Evolutionary conservation across 2,329 filamentous ascomycete species (phyloP).

Genomic region (Exophiala viscosa): DNA sequence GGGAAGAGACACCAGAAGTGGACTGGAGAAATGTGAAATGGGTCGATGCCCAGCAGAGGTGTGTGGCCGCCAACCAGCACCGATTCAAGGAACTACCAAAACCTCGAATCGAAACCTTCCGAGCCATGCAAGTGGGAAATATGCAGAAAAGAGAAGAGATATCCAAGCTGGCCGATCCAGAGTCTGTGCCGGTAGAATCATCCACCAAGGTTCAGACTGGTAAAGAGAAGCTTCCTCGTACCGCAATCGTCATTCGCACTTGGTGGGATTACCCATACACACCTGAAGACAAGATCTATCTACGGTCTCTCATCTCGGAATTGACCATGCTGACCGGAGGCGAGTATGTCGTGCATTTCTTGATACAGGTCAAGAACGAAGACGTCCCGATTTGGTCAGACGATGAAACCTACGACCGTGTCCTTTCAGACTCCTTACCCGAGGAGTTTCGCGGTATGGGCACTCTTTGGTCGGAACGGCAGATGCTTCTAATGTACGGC

Average conservation of each 20-base stretch:
- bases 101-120: slow-evolving; percentile 35
- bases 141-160: slow-evolving; percentile 13
- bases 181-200: slow-evolving; percentile 2
- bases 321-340: slow-evolving; percentile 72
- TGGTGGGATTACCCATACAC: slow-evolving; percentile 79
- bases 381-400: slow-evolving; percentile 79
- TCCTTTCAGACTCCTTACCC: slow-evolving; percentile 68
- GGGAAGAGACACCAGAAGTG: slow-evolving; percentile 66
- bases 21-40: slow-evolving; percentile 76
- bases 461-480: slow-evolving; percentile 88
- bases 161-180: neutral
- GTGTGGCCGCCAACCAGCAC: slow-evolving; percentile 64
- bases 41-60: slow-evolving; percentile 72
- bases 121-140: slow-evolving; percentile 23
- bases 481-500: slow-evolving; percentile 88
- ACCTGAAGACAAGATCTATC: slow-evolving; percentile 70
- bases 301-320: slow-evolving; percentile 77
- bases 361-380: slow-evolving; percentile 79
- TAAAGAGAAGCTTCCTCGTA: slow-evolving; percentile 48
- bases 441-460: slow-evolving; percentile 84
- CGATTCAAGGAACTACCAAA: slow-evolving; percentile 57
- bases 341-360: slow-evolving; percentile 77
- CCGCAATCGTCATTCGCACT: slow-evolving; percentile 73
- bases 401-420: slow-evolving; percentile 65
- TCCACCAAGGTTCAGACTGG: slow-evolving; percentile 28